Conservation (phyloP, 2,329 filamentous ascomycete species). For the Curvularia lunata region DNA sequence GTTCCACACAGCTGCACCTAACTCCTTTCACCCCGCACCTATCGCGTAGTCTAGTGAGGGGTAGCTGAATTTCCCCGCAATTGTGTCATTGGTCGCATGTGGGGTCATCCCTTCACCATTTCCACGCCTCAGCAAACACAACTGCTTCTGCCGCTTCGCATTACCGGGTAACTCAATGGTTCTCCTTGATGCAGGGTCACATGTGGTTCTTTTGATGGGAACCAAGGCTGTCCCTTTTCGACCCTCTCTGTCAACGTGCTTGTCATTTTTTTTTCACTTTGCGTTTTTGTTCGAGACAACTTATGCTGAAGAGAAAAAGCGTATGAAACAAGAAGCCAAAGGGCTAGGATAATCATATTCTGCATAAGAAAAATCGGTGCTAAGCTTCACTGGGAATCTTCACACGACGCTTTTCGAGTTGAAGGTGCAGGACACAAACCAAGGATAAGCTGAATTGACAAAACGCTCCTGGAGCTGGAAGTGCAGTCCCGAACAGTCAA, state of each 20-base stretch:
- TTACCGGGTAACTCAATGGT: constrained; percentile 3
- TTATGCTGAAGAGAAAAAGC: not conserved
- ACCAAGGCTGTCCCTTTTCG: not conserved
- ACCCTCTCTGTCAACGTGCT: not conserved
- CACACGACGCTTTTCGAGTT: not conserved
- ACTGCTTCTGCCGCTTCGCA: not conserved
- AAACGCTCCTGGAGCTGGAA: not conserved
- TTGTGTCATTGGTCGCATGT: constrained; percentile 15
- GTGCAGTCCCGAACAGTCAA: not conserved
- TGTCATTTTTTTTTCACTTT: not conserved
- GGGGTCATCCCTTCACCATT: constrained; percentile 11
- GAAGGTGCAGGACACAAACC: not conserved
- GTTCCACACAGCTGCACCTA: not conserved
- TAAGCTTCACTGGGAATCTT: not conserved
- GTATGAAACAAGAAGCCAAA: not conserved
- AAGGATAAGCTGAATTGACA: not conserved
- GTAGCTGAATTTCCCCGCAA: constrained; percentile 5
- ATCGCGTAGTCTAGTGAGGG: constrained; percentile 15
- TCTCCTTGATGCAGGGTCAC: not conserved
- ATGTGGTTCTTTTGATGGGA: not conserved
- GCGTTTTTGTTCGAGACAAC: not conserved
- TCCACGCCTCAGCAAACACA: constrained; percentile 5
- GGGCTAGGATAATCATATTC: not conserved
- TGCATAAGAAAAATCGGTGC: not conserved
- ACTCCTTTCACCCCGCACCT: constrained; percentile 19